Percentiles rank a stretch among this genome's conserved stretches.
These are phyloP conservation scores for Pyrenophora teres DNA, from an alignment of 2,329 filamentous ascomycete genomes.

Conservation along the genomic window DNA sequence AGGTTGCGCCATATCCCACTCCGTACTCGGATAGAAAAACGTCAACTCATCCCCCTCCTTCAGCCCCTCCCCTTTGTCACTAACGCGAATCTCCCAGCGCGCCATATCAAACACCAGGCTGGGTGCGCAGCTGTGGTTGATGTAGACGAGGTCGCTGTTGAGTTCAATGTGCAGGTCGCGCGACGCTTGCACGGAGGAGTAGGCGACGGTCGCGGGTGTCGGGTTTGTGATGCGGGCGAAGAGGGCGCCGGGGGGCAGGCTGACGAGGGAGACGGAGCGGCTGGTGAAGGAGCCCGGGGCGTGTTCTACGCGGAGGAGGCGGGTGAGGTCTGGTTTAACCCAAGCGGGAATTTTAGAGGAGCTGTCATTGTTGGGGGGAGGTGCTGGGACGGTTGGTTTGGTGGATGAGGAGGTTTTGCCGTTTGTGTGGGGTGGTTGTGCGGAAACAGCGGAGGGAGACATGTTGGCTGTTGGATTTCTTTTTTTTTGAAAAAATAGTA, in stretches of 20 bases:
- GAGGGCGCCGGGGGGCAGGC: slow-evolving; percentile 56
- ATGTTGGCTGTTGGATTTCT: slow-evolving; percentile 14
- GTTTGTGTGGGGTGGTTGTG: slow-evolving; percentile 23
- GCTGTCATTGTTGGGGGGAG: slow-evolving; percentile 12
- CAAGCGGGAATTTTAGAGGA: slow-evolving; percentile 37
- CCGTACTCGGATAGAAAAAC: slow-evolving; percentile 78
- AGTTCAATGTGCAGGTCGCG: slow-evolving; percentile 59
- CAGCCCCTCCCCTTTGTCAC: slow-evolving; percentile 39
- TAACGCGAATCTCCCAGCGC: slow-evolving; percentile 59
- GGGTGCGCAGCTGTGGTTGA: slow-evolving; percentile 62
- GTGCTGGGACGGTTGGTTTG: too few species aligned
- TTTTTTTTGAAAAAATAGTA: too few species aligned
- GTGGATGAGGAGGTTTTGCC: too few species aligned
- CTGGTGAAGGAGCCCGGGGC: slow-evolving; percentile 48
- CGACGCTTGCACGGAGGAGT: slow-evolving; percentile 59
- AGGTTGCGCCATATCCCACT: slow-evolving; percentile 74
- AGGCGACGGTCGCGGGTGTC: slow-evolving; percentile 53
- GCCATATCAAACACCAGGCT: slow-evolving; percentile 60
- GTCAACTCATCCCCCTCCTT: slow-evolving; percentile 50
- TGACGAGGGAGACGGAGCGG: slow-evolving; percentile 55
- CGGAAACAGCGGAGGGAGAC: slow-evolving; percentile 37
- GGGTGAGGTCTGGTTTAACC: slow-evolving; percentile 46
- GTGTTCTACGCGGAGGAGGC: slow-evolving; percentile 48
- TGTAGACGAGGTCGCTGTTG: slow-evolving; percentile 61
- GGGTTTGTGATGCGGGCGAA: slow-evolving; percentile 56